Percentiles rank a stretch among this genome's conserved stretches.
phyloP scores from a whole-genome alignment of 345 rosid genomes.

The Turritis glabra region DNA sequence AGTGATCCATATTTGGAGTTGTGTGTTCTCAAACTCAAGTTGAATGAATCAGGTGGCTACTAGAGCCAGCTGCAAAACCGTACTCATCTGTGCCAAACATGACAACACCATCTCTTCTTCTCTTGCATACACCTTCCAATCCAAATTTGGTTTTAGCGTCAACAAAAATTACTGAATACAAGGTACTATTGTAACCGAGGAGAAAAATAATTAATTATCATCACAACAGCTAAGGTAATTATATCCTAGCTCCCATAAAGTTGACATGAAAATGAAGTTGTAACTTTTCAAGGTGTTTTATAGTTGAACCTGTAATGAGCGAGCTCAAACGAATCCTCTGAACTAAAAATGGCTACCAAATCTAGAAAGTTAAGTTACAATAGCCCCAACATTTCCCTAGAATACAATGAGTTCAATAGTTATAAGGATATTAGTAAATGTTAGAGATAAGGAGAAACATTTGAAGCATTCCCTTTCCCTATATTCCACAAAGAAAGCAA shows the following conservation, averaged over 20 bases:
- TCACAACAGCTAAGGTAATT: background rate
- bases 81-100: background rate
- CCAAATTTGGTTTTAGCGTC: background rate
- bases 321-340: background rate
- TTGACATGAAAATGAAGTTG: background rate
- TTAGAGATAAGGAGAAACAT: too few relatives aligned
- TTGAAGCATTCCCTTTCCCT: too few relatives aligned
- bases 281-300: conserved; percentile 4
- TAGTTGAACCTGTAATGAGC: background rate
- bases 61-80: background rate
- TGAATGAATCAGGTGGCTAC: background rate
- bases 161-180: background rate
- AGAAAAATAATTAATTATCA: background rate
- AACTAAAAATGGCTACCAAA: background rate
- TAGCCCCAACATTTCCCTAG: background rate
- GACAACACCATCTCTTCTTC: too few relatives aligned
- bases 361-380: background rate
- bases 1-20: conserved; percentile 1
- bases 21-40: background rate
- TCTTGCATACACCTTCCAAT: too few relatives aligned
- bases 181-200: background rate
- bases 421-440: too few relatives aligned
- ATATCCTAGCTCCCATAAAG: background rate
- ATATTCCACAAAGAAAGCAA: too few relatives aligned
- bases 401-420: background rate